Percentiles rank a stretch among this genome's conserved stretches.
Evolutionary conservation across 2,329 filamentous ascomycete species (phyloP).

Genomic region (Lasiodiplodia gonubiensis): DNA sequence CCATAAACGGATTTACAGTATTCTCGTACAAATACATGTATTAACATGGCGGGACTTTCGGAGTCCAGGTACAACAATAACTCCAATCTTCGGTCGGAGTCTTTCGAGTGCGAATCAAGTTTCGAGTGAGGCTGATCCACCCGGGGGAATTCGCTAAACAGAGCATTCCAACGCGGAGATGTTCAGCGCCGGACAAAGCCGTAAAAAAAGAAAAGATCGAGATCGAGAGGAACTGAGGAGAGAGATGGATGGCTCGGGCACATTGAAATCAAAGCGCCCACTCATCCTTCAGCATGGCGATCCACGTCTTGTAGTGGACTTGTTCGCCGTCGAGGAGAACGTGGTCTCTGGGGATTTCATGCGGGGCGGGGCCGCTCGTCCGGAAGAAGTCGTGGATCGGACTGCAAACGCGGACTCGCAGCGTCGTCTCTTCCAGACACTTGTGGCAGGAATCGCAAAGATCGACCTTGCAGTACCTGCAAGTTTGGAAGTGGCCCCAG

Average conservation of each 20-base stretch:
- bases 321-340: conserved; percentile 24
- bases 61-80: not conserved
- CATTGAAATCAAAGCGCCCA: conserved; percentile 10
- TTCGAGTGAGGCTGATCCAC: not conserved
- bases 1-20: not conserved
- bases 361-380: conserved; percentile 15
- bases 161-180: not conserved
- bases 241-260: not conserved
- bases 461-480: conserved; percentile 24
- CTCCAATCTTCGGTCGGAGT: not conserved
- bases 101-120: not conserved
- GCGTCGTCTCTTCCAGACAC: conserved; percentile 12
- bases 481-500: conserved; percentile 23
- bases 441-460: conserved; percentile 23
- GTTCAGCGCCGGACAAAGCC: not conserved
- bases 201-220: not conserved
- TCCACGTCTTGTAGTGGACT: conserved; percentile 17
- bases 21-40: not conserved
- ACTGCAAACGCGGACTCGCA: conserved; percentile 14
- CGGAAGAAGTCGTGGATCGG: conserved; percentile 22
- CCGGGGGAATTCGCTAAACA: not conserved
- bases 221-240: not conserved
- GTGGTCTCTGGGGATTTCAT: conserved; percentile 12
- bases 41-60: not conserved
- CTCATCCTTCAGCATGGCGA: conserved; percentile 19